Conservation (phyloP, 2,329 filamentous ascomycete species). For the Microsporum canis region DNA sequence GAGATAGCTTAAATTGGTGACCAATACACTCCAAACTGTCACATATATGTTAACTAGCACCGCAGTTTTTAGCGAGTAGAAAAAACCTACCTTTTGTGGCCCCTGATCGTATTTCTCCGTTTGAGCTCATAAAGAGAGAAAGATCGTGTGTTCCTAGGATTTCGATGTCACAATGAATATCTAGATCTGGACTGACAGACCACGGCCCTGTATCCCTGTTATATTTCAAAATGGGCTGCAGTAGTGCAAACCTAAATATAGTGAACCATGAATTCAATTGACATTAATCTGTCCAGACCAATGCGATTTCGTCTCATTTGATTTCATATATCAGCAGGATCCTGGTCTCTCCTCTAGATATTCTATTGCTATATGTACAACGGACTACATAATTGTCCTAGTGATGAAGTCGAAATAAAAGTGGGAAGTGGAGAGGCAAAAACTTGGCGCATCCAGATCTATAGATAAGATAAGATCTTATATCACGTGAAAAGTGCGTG, state of each 20-base stretch:
- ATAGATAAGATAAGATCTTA: background rate
- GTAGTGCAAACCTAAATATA: background rate
- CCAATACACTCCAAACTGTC: constrained; percentile 76
- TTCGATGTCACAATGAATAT: background rate
- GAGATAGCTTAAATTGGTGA: constrained; percentile 75
- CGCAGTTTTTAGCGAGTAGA: background rate
- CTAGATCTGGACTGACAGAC: background rate
- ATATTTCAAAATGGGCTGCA: background rate
- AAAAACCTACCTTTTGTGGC: constrained; percentile 4
- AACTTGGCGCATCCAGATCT: background rate
- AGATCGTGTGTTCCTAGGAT: background rate
- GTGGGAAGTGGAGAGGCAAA: background rate
- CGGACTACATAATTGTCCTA: background rate
- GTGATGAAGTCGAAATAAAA: background rate
- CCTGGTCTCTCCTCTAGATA: background rate
- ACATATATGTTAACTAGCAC: background rate
- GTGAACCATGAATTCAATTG: background rate
- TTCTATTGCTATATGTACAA: background rate
- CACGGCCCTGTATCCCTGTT: background rate
- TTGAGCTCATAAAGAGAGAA: constrained; percentile 1
- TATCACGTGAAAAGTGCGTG: background rate
- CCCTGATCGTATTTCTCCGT: background rate
- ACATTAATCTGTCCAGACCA: background rate
- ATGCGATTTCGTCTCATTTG: background rate
- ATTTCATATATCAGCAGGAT: background rate